Evolutionary conservation across 208 protist species (phyloP).

Genomic region (Tetramitus jugosus): DNA sequence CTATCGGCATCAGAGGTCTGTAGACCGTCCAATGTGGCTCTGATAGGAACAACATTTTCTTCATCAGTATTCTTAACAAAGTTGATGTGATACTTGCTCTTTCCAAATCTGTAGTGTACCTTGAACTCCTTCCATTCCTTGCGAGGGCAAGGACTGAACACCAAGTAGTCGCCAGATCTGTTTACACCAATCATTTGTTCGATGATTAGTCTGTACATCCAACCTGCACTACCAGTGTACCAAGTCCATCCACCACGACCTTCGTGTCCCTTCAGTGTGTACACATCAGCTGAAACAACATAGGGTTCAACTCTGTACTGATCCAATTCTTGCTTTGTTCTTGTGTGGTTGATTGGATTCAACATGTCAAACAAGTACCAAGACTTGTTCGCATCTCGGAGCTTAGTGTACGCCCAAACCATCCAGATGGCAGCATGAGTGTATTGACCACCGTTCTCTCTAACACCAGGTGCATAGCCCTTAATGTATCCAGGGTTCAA

Average conservation of each 20-base stretch:
- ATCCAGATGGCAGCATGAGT: slow-evolving; percentile 26
- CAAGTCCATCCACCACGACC: slow-evolving; percentile 24
- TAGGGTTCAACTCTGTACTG: slow-evolving; percentile 23
- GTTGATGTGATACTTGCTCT: not conserved
- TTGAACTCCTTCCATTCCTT: slow-evolving; percentile 16
- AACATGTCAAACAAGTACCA: slow-evolving; percentile 26
- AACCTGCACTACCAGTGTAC: slow-evolving; percentile 24
- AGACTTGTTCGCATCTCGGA: not conserved
- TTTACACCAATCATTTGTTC: slow-evolving; percentile 10
- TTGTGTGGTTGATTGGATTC: slow-evolving; percentile 28
- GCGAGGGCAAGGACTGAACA: slow-evolving; percentile 6
- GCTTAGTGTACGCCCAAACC: slow-evolving; percentile 16
- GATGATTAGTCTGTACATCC: slow-evolving; percentile 10
- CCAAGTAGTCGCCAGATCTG: not conserved
- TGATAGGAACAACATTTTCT: not conserved
- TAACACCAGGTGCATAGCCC: slow-evolving; percentile 20
- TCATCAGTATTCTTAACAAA: not conserved
- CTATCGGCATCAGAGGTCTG: not conserved
- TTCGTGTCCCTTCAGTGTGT: slow-evolving; percentile 21
- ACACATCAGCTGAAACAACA: slow-evolving; percentile 24
- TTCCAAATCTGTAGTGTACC: not conserved
- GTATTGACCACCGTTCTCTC: slow-evolving; percentile 28
- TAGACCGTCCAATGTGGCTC: not conserved
- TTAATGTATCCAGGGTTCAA: slow-evolving; percentile 7
- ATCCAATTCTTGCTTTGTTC: slow-evolving; percentile 4